phyloP scores from a whole-genome alignment of 2,329 filamentous ascomycete genomes.

The Corynespora cassiicola region DNA sequence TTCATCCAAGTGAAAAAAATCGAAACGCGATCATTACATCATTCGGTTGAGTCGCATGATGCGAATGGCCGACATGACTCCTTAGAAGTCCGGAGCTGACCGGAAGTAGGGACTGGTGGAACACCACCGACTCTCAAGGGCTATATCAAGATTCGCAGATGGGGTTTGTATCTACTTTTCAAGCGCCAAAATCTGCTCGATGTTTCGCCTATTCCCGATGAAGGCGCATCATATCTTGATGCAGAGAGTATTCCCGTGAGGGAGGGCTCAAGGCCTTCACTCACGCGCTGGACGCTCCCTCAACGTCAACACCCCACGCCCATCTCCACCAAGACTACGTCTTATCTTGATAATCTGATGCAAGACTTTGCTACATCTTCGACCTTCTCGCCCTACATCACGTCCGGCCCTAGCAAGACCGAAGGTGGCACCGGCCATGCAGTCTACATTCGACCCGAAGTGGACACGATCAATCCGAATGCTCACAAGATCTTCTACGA shows the following conservation, averaged over 20 bases:
- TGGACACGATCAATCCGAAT: conserved; percentile 31
- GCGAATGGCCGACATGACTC: not conserved
- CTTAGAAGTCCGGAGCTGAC: conserved; percentile 10
- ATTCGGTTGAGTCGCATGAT: not conserved
- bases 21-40: not conserved
- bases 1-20: not conserved
- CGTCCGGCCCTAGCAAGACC: conserved; percentile 29
- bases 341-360: conserved; percentile 28
- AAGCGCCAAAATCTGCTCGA: conserved; percentile 31
- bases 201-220: conserved; percentile 26
- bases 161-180: conserved; percentile 36
- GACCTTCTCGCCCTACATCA: conserved; percentile 26
- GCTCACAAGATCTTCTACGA: conserved; percentile 41
- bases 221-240: conserved; percentile 31
- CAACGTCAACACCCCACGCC: conserved; percentile 31
- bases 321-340: conserved; percentile 27
- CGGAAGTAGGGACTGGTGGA: conserved; percentile 33
- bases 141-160: conserved; percentile 35
- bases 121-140: conserved; percentile 37
- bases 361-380: conserved; percentile 21
- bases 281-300: conserved; percentile 37
- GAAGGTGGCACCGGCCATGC: conserved; percentile 40
- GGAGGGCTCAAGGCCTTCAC: conserved; percentile 21
- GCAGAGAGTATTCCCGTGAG: conserved; percentile 25
- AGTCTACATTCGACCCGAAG: conserved; percentile 33